These are phyloP conservation scores for Mrakia blollopis DNA, from an alignment of 768 basidiomycete genomes.

Conservation along the genomic window DNA sequence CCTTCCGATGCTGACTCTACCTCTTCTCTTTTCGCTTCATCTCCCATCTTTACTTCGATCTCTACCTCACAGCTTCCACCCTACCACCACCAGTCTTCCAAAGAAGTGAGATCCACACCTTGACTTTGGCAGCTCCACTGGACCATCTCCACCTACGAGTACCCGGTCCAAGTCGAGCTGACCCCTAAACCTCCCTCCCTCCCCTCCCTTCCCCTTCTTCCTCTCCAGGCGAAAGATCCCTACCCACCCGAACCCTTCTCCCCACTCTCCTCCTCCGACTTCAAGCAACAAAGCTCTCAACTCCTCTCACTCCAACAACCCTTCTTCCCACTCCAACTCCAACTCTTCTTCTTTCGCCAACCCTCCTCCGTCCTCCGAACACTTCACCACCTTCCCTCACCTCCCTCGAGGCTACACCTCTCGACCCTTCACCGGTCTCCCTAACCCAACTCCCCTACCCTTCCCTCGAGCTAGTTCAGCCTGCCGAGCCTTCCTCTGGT, in stretches of 20 bases:
- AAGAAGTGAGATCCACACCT: slow-evolving; percentile 20
- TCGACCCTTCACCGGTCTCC: background rate
- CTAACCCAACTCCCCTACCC: background rate
- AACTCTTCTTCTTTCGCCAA: no score
- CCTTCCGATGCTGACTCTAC: background rate
- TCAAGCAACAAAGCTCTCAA: slow-evolving; percentile 8
- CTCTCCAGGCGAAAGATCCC: slow-evolving; percentile 25
- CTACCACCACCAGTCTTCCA: slow-evolving; percentile 16
- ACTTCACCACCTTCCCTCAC: slow-evolving; percentile 24
- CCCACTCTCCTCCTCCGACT: slow-evolving; percentile 1
- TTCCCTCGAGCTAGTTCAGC: slow-evolving; percentile 18
- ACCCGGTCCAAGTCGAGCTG: background rate
- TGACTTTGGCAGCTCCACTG: no score
- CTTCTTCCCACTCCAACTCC: background rate
- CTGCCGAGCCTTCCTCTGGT: slow-evolving; percentile 27
- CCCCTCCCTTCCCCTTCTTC: background rate
- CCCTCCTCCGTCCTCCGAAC: background rate
- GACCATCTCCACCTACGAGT: background rate
- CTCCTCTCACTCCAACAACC: background rate
- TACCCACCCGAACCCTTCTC: background rate
- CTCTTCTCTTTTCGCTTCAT: background rate
- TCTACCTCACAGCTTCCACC: background rate
- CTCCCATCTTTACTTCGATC: background rate
- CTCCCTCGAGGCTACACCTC: slow-evolving; percentile 15
- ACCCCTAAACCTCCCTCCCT: background rate